phyloP scores from a whole-genome alignment of 495 filamentous ascomycete genomes.

The Neurospora tetraspora region DNA sequence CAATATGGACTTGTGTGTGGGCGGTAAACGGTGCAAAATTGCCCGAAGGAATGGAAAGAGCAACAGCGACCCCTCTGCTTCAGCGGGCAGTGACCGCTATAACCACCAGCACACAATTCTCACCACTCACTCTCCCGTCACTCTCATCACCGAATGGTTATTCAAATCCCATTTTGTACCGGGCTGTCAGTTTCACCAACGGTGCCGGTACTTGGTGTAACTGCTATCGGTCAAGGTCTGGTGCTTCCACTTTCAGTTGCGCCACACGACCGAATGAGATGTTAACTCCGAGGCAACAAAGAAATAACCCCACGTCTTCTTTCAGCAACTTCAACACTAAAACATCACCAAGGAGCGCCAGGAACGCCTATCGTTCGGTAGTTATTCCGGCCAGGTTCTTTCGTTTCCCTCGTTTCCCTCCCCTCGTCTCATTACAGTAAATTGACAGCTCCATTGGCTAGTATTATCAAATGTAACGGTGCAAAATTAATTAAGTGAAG shows the following conservation, averaged over 20 bases:
- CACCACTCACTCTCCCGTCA: background rate
- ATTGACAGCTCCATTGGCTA: background rate
- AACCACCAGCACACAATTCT: background rate
- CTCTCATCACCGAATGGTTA: background rate
- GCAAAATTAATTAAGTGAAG: no score
- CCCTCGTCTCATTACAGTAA: no score
- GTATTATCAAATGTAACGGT: no score
- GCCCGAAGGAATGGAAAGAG: no score
- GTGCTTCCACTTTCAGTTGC: background rate
- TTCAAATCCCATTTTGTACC: background rate
- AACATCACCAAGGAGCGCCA: background rate
- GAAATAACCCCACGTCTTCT: background rate
- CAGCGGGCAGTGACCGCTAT: background rate
- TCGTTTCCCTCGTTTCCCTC: no score
- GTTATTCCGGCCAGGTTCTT: no score
- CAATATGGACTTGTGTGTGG: background rate
- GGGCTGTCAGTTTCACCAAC: background rate
- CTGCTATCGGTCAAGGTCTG: background rate
- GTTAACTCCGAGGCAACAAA: background rate
- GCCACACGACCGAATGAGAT: background rate
- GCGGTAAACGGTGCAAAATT: background rate
- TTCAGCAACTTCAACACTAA: background rate
- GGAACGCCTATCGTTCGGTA: background rate
- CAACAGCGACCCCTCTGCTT: background rate
- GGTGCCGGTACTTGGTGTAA: background rate